Percentiles rank a stretch among this genome's conserved stretches.
Conservation (phyloP, 176 grass and related monocot species). For the Triticum turgidum region DNA sequence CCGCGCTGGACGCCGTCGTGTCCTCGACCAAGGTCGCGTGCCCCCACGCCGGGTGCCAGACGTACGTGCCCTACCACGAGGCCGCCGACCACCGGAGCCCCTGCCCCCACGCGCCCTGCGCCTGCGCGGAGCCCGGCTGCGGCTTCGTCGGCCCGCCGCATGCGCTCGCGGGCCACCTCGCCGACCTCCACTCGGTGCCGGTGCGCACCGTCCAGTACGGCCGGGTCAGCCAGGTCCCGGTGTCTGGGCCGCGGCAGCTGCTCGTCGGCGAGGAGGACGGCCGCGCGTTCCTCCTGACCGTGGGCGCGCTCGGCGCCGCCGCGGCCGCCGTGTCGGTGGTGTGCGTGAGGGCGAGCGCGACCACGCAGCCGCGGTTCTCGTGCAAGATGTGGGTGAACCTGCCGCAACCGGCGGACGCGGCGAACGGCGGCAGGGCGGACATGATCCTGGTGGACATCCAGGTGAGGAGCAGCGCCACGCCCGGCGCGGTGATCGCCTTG, state of each 20-base stretch:
- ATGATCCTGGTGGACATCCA: neutral
- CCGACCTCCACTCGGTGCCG: neutral
- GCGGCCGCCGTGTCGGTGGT: slow-evolving; percentile 6
- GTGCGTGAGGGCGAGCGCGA: neutral
- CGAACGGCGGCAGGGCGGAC: neutral
- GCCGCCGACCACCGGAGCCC: neutral
- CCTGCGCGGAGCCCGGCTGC: slow-evolving; percentile 36
- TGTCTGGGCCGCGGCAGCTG: neutral
- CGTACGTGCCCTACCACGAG: slow-evolving; percentile 1
- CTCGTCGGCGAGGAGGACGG: neutral
- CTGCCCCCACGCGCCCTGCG: slow-evolving; percentile 23
- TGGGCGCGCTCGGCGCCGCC: slow-evolving; percentile 3
- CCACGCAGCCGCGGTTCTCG: neutral
- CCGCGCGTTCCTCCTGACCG: slow-evolving; percentile 25
- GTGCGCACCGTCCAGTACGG: slow-evolving; percentile 1
- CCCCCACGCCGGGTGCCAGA: slow-evolving; percentile 16
- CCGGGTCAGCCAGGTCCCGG: neutral
- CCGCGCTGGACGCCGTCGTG: slow-evolving; percentile 4
- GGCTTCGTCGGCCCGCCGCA: slow-evolving; percentile 2
- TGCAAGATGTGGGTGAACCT: slow-evolving; percentile 31
- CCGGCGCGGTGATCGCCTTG: neutral
- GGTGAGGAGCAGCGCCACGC: neutral
- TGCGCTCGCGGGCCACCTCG: slow-evolving; percentile 1
- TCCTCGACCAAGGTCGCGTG: neutral
- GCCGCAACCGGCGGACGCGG: neutral